Evolutionary conservation across 169 alveolate genomes (phyloP).

Genomic region (Plasmodium fragile): DNA sequence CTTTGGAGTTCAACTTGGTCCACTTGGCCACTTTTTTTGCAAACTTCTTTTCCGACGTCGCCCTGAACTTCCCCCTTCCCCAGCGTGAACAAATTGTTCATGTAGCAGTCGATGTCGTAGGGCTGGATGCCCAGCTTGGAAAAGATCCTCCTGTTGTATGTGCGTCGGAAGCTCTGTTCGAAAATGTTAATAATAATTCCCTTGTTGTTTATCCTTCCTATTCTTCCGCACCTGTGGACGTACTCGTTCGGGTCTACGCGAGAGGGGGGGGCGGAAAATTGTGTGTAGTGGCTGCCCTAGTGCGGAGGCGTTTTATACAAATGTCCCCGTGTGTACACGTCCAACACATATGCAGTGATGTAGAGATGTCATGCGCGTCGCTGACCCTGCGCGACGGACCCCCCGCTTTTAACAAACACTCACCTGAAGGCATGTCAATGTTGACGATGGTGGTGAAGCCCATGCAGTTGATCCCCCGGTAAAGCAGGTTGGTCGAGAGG

Average conservation of each 20-base stretch:
- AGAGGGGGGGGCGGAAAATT: conserved; percentile 1
- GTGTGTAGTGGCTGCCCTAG: background rate
- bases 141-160: conserved; percentile 19
- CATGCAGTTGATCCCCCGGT: conserved; percentile 66
- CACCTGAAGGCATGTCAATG: conserved; percentile 58
- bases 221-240: conserved; percentile 71
- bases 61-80: background rate
- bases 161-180: conserved; percentile 28
- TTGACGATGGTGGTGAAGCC: conserved; percentile 61
- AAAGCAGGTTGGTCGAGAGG: conserved; percentile 49
- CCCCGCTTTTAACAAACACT: background rate
- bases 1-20: background rate
- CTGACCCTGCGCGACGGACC: background rate
- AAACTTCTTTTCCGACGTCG: background rate
- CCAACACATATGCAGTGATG: background rate
- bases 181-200: conserved; percentile 62
- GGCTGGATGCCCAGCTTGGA: conserved; percentile 22
- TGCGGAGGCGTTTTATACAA: background rate
- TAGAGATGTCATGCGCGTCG: background rate
- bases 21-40: background rate
- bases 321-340: background rate
- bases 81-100: conserved; percentile 55
- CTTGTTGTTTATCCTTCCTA: conserved; percentile 71
- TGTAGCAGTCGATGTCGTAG: conserved; percentile 59
- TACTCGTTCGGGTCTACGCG: conserved; percentile 34